phyloP scores from a whole-genome alignment of 1,284 basidiomycete genomes.

The Puccinia novopanici region DNA sequence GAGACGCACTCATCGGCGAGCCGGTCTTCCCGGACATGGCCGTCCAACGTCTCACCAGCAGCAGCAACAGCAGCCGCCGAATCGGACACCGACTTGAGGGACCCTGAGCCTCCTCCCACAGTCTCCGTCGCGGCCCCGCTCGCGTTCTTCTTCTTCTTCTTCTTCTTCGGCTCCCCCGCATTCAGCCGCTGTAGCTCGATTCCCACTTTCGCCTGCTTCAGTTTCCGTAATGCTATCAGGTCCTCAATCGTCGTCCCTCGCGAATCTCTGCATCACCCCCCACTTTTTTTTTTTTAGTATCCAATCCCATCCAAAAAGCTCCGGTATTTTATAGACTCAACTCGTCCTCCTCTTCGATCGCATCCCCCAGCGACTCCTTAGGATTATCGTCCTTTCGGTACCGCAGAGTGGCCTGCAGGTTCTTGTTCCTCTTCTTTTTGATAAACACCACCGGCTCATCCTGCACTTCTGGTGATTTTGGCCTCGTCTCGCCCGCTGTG shows the following conservation, averaged over 20 bases:
- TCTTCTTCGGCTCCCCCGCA: constrained; percentile 76
- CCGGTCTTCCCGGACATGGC: constrained; percentile 61
- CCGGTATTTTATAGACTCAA: background rate
- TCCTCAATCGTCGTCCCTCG: constrained; percentile 69
- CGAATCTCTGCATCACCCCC: too few relatives aligned
- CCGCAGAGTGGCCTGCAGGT: background rate
- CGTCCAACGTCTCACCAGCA: constrained; percentile 62
- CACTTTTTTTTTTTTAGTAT: background rate
- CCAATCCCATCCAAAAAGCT: background rate
- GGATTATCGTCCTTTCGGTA: background rate
- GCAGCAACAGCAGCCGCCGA: too few relatives aligned
- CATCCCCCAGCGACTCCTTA: background rate
- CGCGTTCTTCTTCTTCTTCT: constrained; percentile 63
- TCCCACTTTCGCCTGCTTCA: constrained; percentile 72
- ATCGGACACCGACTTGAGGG: constrained; percentile 12
- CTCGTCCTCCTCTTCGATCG: background rate
- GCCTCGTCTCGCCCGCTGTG: too few relatives aligned
- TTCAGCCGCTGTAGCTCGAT: constrained; percentile 83
- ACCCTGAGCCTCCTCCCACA: background rate
- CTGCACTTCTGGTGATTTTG: too few relatives aligned
- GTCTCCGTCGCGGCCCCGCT: constrained; percentile 51
- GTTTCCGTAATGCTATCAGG: constrained; percentile 77
- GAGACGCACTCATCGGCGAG: constrained; percentile 64
- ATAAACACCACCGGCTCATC: background rate
- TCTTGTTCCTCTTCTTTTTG: background rate